A percentile compares a stretch with the other conserved stretches of the same genome.
phyloP scores from a whole-genome alignment of 2,329 filamentous ascomycete species.

The Apiospora marii region DNA sequence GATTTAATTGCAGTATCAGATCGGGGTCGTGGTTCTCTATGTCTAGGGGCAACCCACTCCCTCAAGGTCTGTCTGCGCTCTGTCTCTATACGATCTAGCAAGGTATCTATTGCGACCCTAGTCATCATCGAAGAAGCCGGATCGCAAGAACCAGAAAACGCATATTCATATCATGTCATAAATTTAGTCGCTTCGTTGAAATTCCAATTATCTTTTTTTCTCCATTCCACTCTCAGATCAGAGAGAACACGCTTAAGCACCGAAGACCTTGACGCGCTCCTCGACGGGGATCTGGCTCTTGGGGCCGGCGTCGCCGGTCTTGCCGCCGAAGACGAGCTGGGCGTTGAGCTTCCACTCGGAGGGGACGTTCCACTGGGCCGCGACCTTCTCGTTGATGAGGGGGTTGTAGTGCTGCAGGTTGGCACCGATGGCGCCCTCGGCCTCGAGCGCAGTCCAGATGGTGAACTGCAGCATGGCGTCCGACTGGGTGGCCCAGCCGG shows the following conservation, averaged over 20 bases:
- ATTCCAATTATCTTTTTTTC: constrained; percentile 14
- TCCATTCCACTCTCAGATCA: neutral
- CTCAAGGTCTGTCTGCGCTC: neutral
- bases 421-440: constrained; percentile 64
- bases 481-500: constrained; percentile 77
- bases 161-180: constrained; percentile 17
- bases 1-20: neutral
- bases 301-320: constrained; percentile 61
- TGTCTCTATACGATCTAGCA: neutral
- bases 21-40: neutral
- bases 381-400: constrained; percentile 77
- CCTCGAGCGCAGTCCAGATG: constrained; percentile 82
- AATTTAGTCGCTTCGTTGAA: constrained; percentile 6
- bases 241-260: constrained; percentile 47
- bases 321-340: constrained; percentile 84
- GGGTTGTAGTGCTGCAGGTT: constrained; percentile 68
- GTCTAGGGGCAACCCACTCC: neutral
- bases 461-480: constrained; percentile 84
- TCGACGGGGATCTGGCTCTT: constrained; percentile 73
- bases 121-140: neutral
- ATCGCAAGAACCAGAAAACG: neutral
- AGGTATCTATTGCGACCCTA: neutral
- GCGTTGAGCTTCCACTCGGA: constrained; percentile 78
- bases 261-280: constrained; percentile 72
- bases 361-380: constrained; percentile 74